phyloP scores from a whole-genome alignment of 192 early-diverging fungal species.

The Irineochytrium annulatum region DNA sequence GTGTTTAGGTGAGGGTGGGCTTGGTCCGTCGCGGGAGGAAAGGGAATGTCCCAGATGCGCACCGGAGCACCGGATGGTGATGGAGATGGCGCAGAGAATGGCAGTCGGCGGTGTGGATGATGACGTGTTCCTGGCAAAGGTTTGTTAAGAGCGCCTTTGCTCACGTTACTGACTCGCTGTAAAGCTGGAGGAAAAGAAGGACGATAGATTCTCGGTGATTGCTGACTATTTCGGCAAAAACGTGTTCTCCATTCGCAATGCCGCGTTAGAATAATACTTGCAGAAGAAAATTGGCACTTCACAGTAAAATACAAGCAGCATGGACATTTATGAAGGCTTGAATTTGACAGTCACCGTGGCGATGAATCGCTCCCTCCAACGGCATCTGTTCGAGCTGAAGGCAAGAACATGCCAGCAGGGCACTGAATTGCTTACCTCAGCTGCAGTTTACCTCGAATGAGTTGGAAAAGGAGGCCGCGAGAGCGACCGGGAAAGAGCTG shows the following conservation, averaged over 20 bases:
- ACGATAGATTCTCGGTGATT: constrained; percentile 84
- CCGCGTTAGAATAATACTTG: no score
- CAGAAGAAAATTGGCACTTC: no score
- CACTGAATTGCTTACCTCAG: no score
- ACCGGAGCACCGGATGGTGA: constrained; percentile 76
- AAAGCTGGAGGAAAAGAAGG: constrained; percentile 63
- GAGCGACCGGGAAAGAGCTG: no score
- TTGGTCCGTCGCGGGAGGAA: constrained; percentile 9
- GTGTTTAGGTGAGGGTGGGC: constrained; percentile 34
- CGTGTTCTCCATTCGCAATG: constrained; percentile 58
- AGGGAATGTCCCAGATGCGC: constrained; percentile 61
- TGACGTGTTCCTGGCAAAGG: constrained; percentile 77
- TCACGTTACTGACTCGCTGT: constrained; percentile 1
- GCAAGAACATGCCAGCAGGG: no score
- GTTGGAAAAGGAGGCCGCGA: no score
- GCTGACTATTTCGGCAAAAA: constrained; percentile 90
- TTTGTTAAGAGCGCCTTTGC: constrained; percentile 19
- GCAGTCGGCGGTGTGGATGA: constrained; percentile 72
- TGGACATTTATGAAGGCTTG: no score
- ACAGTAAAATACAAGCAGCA: no score
- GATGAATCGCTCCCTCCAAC: no score
- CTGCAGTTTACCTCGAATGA: no score
- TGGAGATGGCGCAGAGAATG: constrained; percentile 73
- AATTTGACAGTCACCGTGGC: no score
- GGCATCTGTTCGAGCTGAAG: no score